A percentile compares a stretch with the other conserved stretches of the same genome.
Conservation (phyloP, 164 flowering plant species). For the Macadamia integrifolia region DNA sequence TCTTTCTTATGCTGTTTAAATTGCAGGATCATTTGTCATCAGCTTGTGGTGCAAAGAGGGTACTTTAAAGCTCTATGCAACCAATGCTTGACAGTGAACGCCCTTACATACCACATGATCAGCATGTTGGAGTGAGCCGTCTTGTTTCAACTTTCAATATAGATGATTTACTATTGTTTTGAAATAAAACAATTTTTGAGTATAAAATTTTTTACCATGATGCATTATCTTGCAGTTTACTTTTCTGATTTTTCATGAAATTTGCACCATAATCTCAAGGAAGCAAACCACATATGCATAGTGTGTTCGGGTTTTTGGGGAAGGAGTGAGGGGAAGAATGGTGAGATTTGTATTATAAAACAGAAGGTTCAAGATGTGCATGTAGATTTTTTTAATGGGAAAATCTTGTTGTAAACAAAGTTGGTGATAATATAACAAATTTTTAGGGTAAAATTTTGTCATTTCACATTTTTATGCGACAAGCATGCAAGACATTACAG, state of each 20-base stretch:
- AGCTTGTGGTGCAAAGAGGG: constrained; percentile 76
- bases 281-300: background rate
- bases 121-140: constrained; percentile 5
- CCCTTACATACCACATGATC: constrained; percentile 2
- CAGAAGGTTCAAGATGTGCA: background rate
- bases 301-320: background rate
- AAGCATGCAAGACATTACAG: no score
- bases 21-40: constrained; percentile 81
- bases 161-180: constrained; percentile 8
- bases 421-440: no score
- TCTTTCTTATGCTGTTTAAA: background rate
- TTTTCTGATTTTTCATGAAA: background rate
- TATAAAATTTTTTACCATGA: background rate
- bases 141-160: background rate
- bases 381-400: background rate
- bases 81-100: background rate
- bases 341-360: background rate
- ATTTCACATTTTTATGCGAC: no score
- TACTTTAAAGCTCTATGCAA: constrained; percentile 22
- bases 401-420: no score
- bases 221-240: background rate
- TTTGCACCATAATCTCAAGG: background rate
- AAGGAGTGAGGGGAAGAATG: background rate
- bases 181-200: constrained; percentile 11
- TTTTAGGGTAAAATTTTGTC: no score